Conservation (phyloP, 495 filamentous ascomycete genomes). For the Saxispiralis lemnorum region DNA sequence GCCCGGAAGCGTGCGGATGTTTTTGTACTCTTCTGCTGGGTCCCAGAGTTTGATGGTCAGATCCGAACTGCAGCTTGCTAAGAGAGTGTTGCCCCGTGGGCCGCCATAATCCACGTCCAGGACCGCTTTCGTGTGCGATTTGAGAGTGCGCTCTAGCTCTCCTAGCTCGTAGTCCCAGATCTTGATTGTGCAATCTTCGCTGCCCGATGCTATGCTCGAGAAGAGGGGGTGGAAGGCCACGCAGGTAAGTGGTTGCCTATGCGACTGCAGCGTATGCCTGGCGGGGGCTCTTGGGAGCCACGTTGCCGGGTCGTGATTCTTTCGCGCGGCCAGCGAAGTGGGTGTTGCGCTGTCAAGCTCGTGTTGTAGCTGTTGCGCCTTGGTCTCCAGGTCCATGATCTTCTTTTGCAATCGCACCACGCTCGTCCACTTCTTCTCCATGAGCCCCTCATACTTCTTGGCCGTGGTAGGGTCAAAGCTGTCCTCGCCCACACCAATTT, state of each 20-base stretch:
- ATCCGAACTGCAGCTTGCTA: constrained; percentile 81
- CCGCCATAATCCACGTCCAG: constrained; percentile 85
- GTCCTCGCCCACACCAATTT: constrained; percentile 42
- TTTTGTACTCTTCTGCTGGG: constrained; percentile 84
- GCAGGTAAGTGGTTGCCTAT: constrained; percentile 64
- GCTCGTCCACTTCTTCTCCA: constrained; percentile 96
- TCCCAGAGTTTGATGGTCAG: constrained; percentile 96
- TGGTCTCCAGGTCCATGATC: constrained; percentile 88
- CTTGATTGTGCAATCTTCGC: constrained; percentile 76
- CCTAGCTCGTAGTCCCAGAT: constrained; percentile 98
- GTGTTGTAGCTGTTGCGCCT: constrained; percentile 48
- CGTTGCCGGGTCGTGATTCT: constrained; percentile 65
- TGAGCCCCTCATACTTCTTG: constrained; percentile 75
- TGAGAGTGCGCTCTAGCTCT: constrained; percentile 77
- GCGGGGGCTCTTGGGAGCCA: constrained; percentile 76
- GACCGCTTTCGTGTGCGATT: constrained; percentile 83
- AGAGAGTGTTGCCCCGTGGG: constrained; percentile 62
- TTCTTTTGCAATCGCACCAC: constrained; percentile 85
- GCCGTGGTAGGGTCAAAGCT: constrained; percentile 56
- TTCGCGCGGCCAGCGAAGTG: constrained; percentile 48
- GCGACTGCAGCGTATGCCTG: constrained; percentile 68
- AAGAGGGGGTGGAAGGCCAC: constrained; percentile 92
- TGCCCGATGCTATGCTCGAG: constrained; percentile 77
- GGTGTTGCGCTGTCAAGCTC: constrained; percentile 80
- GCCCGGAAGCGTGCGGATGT: constrained; percentile 78